Percentiles rank a stretch among this genome's conserved stretches.
These are phyloP conservation scores for Brassica incana DNA, from an alignment of 345 rosid genomes.

Conservation along the genomic window DNA sequence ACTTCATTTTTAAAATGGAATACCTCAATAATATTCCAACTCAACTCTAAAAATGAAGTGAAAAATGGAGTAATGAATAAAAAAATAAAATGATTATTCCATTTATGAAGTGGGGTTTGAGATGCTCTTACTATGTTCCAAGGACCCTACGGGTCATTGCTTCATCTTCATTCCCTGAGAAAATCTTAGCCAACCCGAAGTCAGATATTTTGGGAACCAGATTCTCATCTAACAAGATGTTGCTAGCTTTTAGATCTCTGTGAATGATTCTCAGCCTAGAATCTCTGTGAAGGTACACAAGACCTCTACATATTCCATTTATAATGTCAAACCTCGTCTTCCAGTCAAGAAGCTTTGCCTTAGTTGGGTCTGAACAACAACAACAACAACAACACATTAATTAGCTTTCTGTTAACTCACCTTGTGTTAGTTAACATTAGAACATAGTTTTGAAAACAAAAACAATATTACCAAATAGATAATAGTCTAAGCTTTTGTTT, in stretches of 20 bases:
- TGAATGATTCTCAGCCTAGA: conserved; percentile 1
- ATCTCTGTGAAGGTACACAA: conserved; percentile 11
- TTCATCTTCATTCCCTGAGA: conserved; percentile 40
- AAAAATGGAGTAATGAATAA: too few relatives aligned
- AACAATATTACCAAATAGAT: neutral
- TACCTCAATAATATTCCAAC: too few relatives aligned
- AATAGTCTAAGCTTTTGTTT: conserved; percentile 44
- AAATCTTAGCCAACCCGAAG: conserved; percentile 53
- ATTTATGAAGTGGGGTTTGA: too few relatives aligned
- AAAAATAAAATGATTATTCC: too few relatives aligned
- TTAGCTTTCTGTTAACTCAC: neutral
- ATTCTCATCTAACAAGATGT: conserved; percentile 44
- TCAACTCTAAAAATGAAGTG: too few relatives aligned
- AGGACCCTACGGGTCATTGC: conserved; percentile 47
- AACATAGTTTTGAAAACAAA: neutral
- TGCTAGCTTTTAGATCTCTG: neutral
- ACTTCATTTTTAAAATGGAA: too few relatives aligned
- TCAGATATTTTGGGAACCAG: conserved; percentile 49
- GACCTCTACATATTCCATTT: neutral
- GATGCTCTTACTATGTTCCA: conserved; percentile 44
- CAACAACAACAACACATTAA: conserved; percentile 9
- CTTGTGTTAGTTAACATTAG: neutral
- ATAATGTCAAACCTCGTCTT: neutral
- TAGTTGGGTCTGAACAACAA: neutral
- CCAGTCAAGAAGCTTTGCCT: neutral